Base-by-base conservation (phyloP, 2,329 filamentous ascomycete genomes). In the Talaromyces amestolkiae region DNA sequence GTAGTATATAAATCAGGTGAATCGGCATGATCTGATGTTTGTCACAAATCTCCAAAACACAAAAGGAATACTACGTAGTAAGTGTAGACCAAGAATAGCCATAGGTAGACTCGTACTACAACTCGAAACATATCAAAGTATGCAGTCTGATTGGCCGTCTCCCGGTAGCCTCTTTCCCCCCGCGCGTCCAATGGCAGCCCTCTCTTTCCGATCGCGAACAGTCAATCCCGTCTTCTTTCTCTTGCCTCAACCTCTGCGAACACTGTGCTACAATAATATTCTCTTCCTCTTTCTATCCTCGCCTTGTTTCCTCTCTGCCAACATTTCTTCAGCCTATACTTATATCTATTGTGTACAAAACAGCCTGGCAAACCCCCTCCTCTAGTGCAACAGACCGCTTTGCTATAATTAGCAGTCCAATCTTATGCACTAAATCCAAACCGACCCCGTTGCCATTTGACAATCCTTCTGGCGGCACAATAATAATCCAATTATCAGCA, bases 381-480 rank as follows among this genome's bases (percentile, higher is more conserved):
- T 54, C 17, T 51, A 35, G 58, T 45, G 58, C n/a, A 17, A 24
- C 51, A 58, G 64, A 61, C 61, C 65, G 61, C 61, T 64, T 51
- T 60, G 65, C 65, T 66, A 66, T 54, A 66, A 61, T 66, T 66
- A 66, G 65, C 53, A 47, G 37, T 33, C 39, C 56, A 43, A 45
- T 33, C 27, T 59, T 37, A 41, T 59, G 56, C 31, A 56, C 51
- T 35, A 51, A 51, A 31, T 31, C 53, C 43, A 64, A 49, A 24
- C 62, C 43, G 43, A 33, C 58, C 51, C 51, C 51, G 35, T 56
- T 47, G 33, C 61, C 27, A 63, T 63, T 63, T 31, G 61, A 58
- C 61, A 58, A 63, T 63, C 39, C 51, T 56, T 37, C 33, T 45
- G 37, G 37, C 37, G 37, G 56, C 37, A 59, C 39, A 59, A 45